phyloP scores from a whole-genome alignment of 1,139 yeast genomes.

The Candida tunisiensis region DNA sequence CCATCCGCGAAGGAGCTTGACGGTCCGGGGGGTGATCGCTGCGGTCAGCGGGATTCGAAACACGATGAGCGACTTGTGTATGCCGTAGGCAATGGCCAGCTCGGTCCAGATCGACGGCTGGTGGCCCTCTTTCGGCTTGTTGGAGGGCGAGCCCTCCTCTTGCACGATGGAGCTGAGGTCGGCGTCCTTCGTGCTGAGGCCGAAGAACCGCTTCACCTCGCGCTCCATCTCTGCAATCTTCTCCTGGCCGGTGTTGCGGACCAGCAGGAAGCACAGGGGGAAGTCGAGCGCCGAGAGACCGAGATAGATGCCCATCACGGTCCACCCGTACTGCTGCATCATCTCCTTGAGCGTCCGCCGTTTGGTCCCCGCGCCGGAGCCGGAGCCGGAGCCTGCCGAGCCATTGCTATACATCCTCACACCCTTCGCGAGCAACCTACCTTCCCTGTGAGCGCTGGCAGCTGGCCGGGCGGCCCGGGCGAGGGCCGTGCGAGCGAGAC shows the following conservation, averaged over 20 bases:
- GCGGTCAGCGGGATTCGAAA: conserved; percentile 84
- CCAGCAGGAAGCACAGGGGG: conserved; percentile 68
- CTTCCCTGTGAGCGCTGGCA: too few relatives aligned
- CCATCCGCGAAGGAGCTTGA: conserved; percentile 46
- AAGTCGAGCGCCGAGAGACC: conserved; percentile 56
- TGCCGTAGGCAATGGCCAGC: conserved; percentile 79
- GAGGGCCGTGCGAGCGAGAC: too few relatives aligned
- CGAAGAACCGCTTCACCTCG: conserved; percentile 30
- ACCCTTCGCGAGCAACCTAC: too few relatives aligned
- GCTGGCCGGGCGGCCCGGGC: too few relatives aligned
- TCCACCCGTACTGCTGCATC: conserved; percentile 76
- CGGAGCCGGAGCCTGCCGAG: too few relatives aligned
- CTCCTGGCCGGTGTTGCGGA: conserved; percentile 78
- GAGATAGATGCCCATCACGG: conserved; percentile 76
- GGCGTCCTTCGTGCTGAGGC: conserved; percentile 11
- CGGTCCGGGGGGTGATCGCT: conserved; percentile 77
- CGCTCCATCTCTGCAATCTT: conserved; percentile 52
- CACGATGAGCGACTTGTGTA: conserved; percentile 68
- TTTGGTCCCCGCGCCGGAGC: conserved; percentile 22
- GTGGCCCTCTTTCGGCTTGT: conserved; percentile 9
- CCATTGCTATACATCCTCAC: too few relatives aligned
- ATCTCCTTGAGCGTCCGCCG: conserved; percentile 34
- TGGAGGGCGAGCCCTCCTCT: conserved; percentile 2
- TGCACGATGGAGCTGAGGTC: conserved; percentile 11
- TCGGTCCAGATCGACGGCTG: conserved; percentile 41